Conservation (phyloP, 768 basidiomycete genomes). For the Boletus patriciae region DNA sequence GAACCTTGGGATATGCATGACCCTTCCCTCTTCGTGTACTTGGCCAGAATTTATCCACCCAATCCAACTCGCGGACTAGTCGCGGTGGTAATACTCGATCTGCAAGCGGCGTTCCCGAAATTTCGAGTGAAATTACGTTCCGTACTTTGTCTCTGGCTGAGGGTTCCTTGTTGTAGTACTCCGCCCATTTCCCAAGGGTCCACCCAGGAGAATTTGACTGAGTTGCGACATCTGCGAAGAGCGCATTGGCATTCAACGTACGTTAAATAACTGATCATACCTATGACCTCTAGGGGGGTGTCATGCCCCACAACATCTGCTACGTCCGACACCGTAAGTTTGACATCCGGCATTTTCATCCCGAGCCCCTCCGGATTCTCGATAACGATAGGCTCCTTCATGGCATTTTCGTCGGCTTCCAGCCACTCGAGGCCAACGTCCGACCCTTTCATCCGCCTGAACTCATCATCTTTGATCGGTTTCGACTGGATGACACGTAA, state of each 20-base stretch:
- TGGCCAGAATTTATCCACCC: conserved; percentile 98
- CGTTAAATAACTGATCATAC: conserved; percentile 41
- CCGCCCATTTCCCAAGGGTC: conserved; percentile 89
- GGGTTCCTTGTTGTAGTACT: conserved; percentile 73
- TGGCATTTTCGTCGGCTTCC: conserved; percentile 64
- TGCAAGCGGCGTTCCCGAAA: conserved; percentile 81
- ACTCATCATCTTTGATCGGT: conserved; percentile 57
- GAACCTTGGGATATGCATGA: conserved; percentile 86
- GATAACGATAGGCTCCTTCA: conserved; percentile 83
- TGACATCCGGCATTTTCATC: conserved; percentile 79
- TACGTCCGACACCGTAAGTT: conserved; percentile 78
- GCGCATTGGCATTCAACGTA: conserved; percentile 1
- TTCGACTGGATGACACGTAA: conserved; percentile 67
- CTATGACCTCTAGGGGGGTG: conserved; percentile 87
- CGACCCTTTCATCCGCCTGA: conserved; percentile 63
- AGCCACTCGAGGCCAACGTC: conserved; percentile 77
- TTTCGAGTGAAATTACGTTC: conserved; percentile 95
- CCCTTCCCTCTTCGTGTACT: conserved; percentile 69
- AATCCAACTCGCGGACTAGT: conserved; percentile 86
- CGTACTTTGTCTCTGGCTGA: conserved; percentile 78
- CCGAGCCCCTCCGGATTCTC: conserved; percentile 78
- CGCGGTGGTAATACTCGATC: conserved; percentile 80
- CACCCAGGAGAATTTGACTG: conserved; percentile 86
- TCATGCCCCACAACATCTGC: conserved; percentile 77
- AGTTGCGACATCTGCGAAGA: conserved; percentile 71